Conservation (phyloP, 257 asterid species). For the Schizonepeta tenuifolia region DNA sequence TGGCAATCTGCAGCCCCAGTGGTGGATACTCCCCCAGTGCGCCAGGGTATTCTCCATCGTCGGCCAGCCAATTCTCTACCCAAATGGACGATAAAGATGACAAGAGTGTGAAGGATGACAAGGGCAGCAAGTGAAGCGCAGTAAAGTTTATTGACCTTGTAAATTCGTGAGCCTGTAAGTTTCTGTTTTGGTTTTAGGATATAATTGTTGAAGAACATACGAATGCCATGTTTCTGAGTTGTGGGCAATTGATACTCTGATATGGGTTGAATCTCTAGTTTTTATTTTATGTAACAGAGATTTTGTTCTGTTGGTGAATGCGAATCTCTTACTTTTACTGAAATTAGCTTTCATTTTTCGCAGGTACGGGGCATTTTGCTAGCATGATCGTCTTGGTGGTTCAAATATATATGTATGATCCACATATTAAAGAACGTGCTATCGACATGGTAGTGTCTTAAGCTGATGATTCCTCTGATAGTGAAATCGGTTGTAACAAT, state of each 20-base stretch:
- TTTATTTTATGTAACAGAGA: background rate
- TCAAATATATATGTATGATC: background rate
- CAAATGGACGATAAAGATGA: slow-evolving; percentile 60
- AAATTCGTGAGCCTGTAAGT: slow-evolving; percentile 7
- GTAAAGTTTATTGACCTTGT: background rate
- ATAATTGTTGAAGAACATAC: background rate
- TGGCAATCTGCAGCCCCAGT: slow-evolving; percentile 66
- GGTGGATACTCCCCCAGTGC: slow-evolving; percentile 97
- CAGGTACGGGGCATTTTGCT: background rate
- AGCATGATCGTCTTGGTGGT: background rate
- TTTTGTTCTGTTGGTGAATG: background rate
- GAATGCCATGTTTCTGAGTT: background rate
- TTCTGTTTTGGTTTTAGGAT: background rate
- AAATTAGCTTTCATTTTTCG: background rate
- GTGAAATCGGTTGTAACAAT: background rate
- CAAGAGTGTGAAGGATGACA: slow-evolving; percentile 62
- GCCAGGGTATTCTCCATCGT: slow-evolving; percentile 94
- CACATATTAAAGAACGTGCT: background rate
- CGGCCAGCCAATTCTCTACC: slow-evolving; percentile 87
- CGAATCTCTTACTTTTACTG: background rate
- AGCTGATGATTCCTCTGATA: background rate
- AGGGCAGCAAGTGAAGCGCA: slow-evolving; percentile 43
- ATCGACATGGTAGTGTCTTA: background rate
- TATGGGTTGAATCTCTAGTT: background rate
- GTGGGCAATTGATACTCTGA: background rate